Percentiles rank a stretch among this genome's conserved stretches.
Evolutionary conservation across 257 asterid species (phyloP).

Genomic region (Osmanthus fragrans): DNA sequence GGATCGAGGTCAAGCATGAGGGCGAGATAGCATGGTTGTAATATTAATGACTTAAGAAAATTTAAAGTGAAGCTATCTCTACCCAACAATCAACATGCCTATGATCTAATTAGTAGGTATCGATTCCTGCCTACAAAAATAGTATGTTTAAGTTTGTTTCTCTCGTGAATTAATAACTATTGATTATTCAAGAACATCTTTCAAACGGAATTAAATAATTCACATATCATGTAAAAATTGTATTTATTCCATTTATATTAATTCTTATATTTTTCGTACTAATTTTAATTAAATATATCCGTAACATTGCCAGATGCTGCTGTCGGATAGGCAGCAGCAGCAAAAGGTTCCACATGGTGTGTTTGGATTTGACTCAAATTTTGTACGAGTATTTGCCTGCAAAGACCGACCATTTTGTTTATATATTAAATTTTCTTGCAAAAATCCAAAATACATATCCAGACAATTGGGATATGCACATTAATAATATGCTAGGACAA

Average conservation of each 20-base stretch:
- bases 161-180: too few species aligned
- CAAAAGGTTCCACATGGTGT: slow-evolving; percentile 39
- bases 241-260: not conserved
- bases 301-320: slow-evolving; percentile 3
- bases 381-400: slow-evolving; percentile 3
- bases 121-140: too few species aligned
- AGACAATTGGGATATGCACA: slow-evolving; percentile 8
- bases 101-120: too few species aligned
- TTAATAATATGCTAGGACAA: not conserved
- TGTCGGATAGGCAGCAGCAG: slow-evolving; percentile 26
- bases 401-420: slow-evolving; percentile 13
- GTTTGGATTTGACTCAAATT: slow-evolving; percentile 27
- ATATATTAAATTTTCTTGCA: not conserved
- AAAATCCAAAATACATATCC: slow-evolving; percentile 9
- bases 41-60: too few species aligned
- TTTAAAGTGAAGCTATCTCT: too few species aligned
- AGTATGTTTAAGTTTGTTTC: too few species aligned
- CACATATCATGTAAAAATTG: not conserved
- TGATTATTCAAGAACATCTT: not conserved
- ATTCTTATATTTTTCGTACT: not conserved
- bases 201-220: not conserved
- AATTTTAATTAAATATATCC: not conserved
- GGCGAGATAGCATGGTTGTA: too few species aligned
- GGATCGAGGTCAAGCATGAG: too few species aligned
- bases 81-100: too few species aligned